These are phyloP conservation scores for Leucocoprinus birnbaumii DNA, from an alignment of 768 basidiomycete species.

Conservation along the genomic window DNA sequence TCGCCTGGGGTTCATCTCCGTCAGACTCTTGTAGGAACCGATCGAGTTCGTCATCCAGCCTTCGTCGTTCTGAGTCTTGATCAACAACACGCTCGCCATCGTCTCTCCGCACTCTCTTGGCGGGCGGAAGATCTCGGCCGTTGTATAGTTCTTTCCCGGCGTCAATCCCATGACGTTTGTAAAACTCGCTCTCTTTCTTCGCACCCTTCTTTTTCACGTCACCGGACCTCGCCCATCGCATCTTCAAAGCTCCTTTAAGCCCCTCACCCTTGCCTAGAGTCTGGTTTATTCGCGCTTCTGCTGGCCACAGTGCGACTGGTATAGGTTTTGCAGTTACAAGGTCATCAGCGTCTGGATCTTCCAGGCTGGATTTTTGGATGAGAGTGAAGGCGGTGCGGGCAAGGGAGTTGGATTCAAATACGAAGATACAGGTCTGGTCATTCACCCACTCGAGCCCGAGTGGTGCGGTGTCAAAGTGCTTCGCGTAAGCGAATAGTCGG, in stretches of 20 bases:
- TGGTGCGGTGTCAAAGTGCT: conserved; percentile 72
- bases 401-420: conserved; percentile 55
- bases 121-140: conserved; percentile 30
- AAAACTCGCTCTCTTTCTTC: conserved; percentile 71
- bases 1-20: conserved; percentile 18
- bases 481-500: conserved; percentile 79
- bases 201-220: conserved; percentile 83
- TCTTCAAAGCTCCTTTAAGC: conserved; percentile 59
- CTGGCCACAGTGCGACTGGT: conserved; percentile 74
- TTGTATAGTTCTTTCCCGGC: conserved; percentile 61
- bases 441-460: conserved; percentile 85
- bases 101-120: conserved; percentile 29
- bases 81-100: conserved; percentile 22
- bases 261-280: conserved; percentile 71
- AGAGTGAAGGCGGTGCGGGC: conserved; percentile 50
- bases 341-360: conserved; percentile 53
- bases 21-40: conserved; percentile 52
- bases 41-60: conserved; percentile 69
- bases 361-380: conserved; percentile 49
- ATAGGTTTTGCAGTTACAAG: conserved; percentile 65
- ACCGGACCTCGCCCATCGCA: conserved; percentile 72
- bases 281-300: conserved; percentile 72
- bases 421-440: conserved; percentile 78
- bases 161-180: conserved; percentile 63
- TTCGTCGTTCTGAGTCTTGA: conserved; percentile 31